A percentile compares a stretch with the other conserved stretches of the same genome.
These are phyloP conservation scores for Hypomontagnella submonticulosa DNA, from an alignment of 495 filamentous ascomycete species.

Conservation along the genomic window DNA sequence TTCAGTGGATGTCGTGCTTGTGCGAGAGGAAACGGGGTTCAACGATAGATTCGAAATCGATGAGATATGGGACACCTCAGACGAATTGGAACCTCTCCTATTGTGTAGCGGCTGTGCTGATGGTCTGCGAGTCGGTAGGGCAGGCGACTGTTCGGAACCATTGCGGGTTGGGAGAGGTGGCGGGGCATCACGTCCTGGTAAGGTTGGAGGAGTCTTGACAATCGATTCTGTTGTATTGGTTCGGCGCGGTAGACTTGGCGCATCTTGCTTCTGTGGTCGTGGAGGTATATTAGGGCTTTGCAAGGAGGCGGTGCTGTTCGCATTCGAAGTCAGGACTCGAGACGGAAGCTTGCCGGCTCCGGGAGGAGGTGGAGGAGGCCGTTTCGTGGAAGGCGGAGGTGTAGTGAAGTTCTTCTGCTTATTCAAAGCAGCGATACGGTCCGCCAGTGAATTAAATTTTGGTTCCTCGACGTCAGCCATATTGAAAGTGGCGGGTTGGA, in stretches of 20 bases:
- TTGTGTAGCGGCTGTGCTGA: conserved; percentile 47
- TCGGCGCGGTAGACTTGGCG: conserved; percentile 55
- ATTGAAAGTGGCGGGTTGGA: conserved; percentile 12
- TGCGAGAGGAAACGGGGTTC: conserved; percentile 46
- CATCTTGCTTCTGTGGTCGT: conserved; percentile 45
- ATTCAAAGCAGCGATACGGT: conserved; percentile 67
- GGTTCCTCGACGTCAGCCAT: conserved; percentile 68
- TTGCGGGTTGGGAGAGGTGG: conserved; percentile 56
- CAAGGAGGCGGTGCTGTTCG: conserved; percentile 36
- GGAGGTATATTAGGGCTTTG: conserved; percentile 53
- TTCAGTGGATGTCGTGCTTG: conserved; percentile 48
- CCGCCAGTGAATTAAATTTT: conserved; percentile 63
- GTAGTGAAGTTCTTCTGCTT: conserved; percentile 61
- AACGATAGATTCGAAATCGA: conserved; percentile 56
- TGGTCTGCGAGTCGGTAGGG: conserved; percentile 55
- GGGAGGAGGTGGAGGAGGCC: conserved; percentile 61
- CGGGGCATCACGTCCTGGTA: conserved; percentile 42
- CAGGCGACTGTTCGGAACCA: conserved; percentile 50
- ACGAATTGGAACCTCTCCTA: conserved; percentile 59
- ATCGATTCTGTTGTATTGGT: conserved; percentile 44
- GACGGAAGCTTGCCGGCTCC: conserved; percentile 39
- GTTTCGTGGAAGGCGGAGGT: conserved; percentile 52
- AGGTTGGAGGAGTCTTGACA: conserved; percentile 35
- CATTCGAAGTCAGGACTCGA: conserved; percentile 36
- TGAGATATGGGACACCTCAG: conserved; percentile 58